phyloP scores from a whole-genome alignment of 352 stramenopile genomes.

The Phytophthora ohioensis region DNA sequence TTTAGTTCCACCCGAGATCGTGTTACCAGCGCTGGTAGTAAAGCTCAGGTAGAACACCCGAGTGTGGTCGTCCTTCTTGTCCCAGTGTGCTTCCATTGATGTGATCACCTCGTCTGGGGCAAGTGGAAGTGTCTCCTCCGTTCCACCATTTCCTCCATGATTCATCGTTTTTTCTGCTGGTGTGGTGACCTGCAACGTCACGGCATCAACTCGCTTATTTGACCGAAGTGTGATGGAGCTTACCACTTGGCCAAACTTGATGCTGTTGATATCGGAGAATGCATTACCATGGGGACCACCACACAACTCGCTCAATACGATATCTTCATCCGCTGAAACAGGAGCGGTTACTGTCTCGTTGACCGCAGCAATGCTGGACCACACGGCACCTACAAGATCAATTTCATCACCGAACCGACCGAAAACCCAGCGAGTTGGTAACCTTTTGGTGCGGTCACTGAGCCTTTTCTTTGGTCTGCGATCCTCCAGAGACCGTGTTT shows the following conservation, averaged over 20 bases:
- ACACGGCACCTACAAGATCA: slow-evolving; percentile 28
- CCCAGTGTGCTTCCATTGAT: neutral
- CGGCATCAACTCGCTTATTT: slow-evolving; percentile 44
- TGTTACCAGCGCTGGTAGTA: neutral
- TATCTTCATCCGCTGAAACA: slow-evolving; percentile 26
- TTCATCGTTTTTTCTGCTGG: slow-evolving; percentile 16
- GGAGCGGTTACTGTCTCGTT: slow-evolving; percentile 17
- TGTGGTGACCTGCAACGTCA: slow-evolving; percentile 40
- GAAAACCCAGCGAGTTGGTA: slow-evolving; percentile 32
- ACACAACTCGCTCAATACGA: slow-evolving; percentile 22
- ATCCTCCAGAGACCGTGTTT: slow-evolving; percentile 16
- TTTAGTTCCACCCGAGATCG: neutral
- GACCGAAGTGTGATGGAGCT: slow-evolving; percentile 29
- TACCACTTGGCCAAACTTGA: slow-evolving; percentile 29
- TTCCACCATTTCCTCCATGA: neutral
- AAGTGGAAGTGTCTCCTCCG: neutral
- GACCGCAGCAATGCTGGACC: slow-evolving; percentile 34
- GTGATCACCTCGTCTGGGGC: neutral
- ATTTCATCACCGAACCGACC: slow-evolving; percentile 27
- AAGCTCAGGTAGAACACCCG: neutral
- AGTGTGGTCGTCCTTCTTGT: neutral
- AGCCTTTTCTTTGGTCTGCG: slow-evolving; percentile 17
- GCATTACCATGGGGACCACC: slow-evolving; percentile 28
- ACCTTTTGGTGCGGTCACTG: slow-evolving; percentile 21
- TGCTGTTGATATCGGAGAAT: slow-evolving; percentile 36